Base-by-base conservation (phyloP, 768 basidiomycete genomes). In the Tremella mesenterica region DNA sequence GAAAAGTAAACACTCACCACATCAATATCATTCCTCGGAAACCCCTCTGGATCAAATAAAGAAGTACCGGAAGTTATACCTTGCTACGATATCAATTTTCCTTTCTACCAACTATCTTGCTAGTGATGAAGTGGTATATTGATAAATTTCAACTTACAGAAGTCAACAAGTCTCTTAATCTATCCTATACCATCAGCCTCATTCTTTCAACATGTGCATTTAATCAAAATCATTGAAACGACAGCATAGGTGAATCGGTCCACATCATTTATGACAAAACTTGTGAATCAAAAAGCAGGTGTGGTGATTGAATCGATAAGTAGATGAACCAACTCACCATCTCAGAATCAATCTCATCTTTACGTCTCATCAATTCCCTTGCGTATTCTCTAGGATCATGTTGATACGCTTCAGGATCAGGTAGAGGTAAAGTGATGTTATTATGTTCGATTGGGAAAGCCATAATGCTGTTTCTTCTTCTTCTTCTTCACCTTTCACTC, bases 41-140 rank as follows among this genome's bases (percentile, higher is more conserved):
- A 96, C 6, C 93, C 93, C 48, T 95, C 86, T 0, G 76, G 58
- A 67, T 95, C 90, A 44, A 95, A 80, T 29, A 96, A 80, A 0
- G 87, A 82, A 0, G 85, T 81, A 23, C 80, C 50, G 25, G 51
- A 43, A n/a, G 60, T 61, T 14, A 49, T 53, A 6, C 54, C 58
- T 44, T 65, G 61, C 64, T 64, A 39, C 16, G 41, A 23, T 49
- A 25, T 36, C 39, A 26, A 29, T 9, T 52, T 10, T 8, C n/a
- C n/a, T n/a, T n/a, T n/a, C 7, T 25, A 16, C 33, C 31, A n/a
- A 50, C 10, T 8, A n/a, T 50, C 48, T 18, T 7, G 13, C 23
- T 9, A 20, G 27, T 10, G 6, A 18, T 53, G 34, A 10, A 18
- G 10, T 41, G 12, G 29, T 29, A 31, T 13, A 33, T 18, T 47